These are phyloP conservation scores for Sporopachydermia lactativora DNA, from an alignment of 805 yeast species.

Conservation along the genomic window DNA sequence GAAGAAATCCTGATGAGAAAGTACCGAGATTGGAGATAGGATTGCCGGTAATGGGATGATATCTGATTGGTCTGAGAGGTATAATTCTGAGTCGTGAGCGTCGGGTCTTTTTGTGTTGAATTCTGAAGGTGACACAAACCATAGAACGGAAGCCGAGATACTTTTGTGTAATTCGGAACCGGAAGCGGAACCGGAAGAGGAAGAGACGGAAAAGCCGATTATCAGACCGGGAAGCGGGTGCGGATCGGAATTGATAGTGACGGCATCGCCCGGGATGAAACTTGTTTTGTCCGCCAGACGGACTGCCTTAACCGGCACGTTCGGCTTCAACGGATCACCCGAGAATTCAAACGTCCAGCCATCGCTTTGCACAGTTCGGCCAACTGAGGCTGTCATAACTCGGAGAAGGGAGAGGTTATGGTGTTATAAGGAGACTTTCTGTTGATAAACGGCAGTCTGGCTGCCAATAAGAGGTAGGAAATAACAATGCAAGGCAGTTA, in stretches of 20 bases:
- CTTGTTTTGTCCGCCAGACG: not conserved
- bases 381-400: too few species aligned
- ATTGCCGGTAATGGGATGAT: not conserved
- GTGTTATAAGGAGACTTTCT: too few species aligned
- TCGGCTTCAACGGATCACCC: too few species aligned
- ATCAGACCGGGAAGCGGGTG: not conserved
- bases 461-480: too few species aligned
- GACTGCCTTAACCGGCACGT: not conserved
- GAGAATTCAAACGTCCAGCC: too few species aligned
- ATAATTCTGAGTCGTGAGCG: not conserved
- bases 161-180: too few species aligned
- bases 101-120: not conserved
- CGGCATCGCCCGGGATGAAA: not conserved
- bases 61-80: not conserved
- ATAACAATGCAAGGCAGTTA: too few species aligned
- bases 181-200: not conserved
- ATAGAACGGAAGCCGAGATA: too few species aligned
- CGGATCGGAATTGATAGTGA: slow-evolving; percentile 1
- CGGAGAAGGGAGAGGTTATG: too few species aligned
- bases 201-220: not conserved
- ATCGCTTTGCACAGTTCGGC: too few species aligned
- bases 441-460: too few species aligned
- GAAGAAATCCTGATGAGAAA: not conserved
- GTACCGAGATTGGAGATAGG: not conserved
- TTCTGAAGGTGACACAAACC: not conserved